Evolutionary conservation across 2,329 filamentous ascomycete genomes (phyloP).

Genomic region (Aspergillus bombycis): DNA sequence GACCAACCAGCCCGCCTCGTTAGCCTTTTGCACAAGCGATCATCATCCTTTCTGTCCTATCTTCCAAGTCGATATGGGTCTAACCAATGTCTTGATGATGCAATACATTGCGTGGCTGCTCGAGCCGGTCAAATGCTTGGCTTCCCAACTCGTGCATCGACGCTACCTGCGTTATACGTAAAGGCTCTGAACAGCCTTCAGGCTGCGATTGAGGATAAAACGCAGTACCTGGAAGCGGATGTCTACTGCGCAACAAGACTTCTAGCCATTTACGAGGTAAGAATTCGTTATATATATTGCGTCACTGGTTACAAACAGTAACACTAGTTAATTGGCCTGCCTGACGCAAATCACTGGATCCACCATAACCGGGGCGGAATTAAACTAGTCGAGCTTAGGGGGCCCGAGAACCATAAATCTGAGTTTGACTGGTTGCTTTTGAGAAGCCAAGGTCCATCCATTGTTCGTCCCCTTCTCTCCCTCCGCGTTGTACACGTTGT

Average conservation of each 20-base stretch:
- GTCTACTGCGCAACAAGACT: slow-evolving; percentile 3
- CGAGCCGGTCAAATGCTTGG: slow-evolving; percentile 6
- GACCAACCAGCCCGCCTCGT: not conserved
- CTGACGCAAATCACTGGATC: slow-evolving; percentile 1
- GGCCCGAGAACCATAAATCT: not conserved
- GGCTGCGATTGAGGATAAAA: not conserved
- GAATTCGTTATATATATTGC: not conserved
- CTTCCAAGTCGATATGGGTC: slow-evolving; percentile 1
- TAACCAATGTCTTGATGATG: slow-evolving; percentile 2
- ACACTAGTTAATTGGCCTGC: not conserved
- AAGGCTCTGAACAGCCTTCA: not conserved
- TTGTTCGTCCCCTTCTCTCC: not conserved
- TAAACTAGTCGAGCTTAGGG: slow-evolving; percentile 3
- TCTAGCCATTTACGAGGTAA: not conserved
- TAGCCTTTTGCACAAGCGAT: slow-evolving; percentile 1
- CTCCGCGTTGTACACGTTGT: too few relatives aligned
- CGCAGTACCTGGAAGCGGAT: not conserved
- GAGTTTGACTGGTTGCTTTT: slow-evolving; percentile 3
- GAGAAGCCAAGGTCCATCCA: slow-evolving; percentile 6
- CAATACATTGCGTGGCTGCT: slow-evolving; percentile 4
- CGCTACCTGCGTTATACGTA: not conserved
- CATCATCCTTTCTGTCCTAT: not conserved
- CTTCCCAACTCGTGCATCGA: not conserved
- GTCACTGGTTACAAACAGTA: not conserved
- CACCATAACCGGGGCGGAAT: slow-evolving; percentile 4